These are phyloP conservation scores for Russula lepida DNA, from an alignment of 768 basidiomycete genomes.

Conservation along the genomic window DNA sequence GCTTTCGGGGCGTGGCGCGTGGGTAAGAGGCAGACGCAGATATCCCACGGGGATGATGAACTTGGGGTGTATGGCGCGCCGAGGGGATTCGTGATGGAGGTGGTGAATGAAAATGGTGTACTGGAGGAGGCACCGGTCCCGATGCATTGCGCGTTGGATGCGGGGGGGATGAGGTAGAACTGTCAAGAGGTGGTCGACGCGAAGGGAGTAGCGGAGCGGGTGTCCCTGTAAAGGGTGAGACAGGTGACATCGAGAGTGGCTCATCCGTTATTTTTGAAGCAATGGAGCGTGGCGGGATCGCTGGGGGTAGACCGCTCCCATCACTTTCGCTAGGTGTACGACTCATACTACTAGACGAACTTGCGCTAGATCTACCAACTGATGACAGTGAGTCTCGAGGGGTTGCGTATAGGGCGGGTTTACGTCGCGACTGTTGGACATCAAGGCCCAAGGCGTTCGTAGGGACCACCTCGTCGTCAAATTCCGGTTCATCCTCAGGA, in stretches of 20 bases:
- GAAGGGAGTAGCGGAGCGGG: conserved; percentile 6
- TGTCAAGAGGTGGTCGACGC: conserved; percentile 1
- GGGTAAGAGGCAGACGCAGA: neutral
- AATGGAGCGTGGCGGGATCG: conserved; percentile 1
- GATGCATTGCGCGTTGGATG: neutral
- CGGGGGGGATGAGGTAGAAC: neutral
- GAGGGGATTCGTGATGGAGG: neutral
- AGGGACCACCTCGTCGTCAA: neutral
- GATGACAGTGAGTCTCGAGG: conserved; percentile 1
- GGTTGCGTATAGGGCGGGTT: neutral
- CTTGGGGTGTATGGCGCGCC: neutral
- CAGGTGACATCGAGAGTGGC: conserved; percentile 2
- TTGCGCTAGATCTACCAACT: neutral
- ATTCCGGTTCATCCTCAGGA: conserved; percentile 1
- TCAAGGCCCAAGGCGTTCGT: neutral
- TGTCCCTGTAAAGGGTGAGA: neutral
- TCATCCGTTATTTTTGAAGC: neutral
- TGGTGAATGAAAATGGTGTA: neutral
- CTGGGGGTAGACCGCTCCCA: neutral
- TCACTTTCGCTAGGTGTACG: conserved; percentile 8
- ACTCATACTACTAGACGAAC: neutral
- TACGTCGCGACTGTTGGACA: neutral
- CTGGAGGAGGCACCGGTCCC: conserved; percentile 4
- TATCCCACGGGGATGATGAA: neutral
- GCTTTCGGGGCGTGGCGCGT: neutral